Evolutionary conservation across 225 moss, liverwort and hornwort species (phyloP), one percentile per base, ranked within the genome.

Genomic region (Marchantia paleacea): DNA sequence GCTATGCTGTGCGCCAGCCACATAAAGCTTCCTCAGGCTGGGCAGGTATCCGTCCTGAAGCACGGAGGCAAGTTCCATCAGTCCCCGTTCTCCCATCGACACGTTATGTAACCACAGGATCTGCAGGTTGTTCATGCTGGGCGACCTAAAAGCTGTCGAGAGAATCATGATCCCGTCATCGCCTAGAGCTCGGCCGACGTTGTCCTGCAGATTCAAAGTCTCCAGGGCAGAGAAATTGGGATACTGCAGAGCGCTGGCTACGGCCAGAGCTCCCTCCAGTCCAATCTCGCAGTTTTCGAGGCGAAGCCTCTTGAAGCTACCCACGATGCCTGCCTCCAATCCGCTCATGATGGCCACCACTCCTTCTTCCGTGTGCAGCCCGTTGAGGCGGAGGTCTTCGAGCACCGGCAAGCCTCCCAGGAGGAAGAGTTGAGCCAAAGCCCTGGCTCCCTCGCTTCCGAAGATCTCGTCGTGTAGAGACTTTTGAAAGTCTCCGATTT

Each of bases 241-340:
- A 53, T 68, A 69, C 10, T 69, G 79, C 54, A 79, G 55, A 31
- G 55, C 69, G 29, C 30, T 79, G 29, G 69, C 79, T 12, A 79
- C 0, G 11, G 79, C 79, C 53, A 68, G 28, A 24, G 79, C 79
- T 69, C 53, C 79, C 25, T 79, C 68, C 28, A 69, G 12, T 3
- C 69, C 79, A 31, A 79, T 79, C 54, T 29, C 54, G 52, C 79
- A 79, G 12, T 55, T 66, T 54, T 79, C 53, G 19, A 79, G 48
- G 4, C 69, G 68, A 47, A 78, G 68, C 29, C 20, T 69, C 55
- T 79, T 79, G 28, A 79, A 68, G 10, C 12, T 61, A 18, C 67
- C 68, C 6, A 69, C 52, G 12, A 29, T 68, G n/a, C 79, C 68
- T 29, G 55, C 18, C 54, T 70, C 79, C 69, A 79, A 25, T 53